Evolutionary conservation across 1,284 basidiomycete species (phyloP), one percentile per base, ranked within the genome.

Genomic region (Ceratobasidium sp.): DNA sequence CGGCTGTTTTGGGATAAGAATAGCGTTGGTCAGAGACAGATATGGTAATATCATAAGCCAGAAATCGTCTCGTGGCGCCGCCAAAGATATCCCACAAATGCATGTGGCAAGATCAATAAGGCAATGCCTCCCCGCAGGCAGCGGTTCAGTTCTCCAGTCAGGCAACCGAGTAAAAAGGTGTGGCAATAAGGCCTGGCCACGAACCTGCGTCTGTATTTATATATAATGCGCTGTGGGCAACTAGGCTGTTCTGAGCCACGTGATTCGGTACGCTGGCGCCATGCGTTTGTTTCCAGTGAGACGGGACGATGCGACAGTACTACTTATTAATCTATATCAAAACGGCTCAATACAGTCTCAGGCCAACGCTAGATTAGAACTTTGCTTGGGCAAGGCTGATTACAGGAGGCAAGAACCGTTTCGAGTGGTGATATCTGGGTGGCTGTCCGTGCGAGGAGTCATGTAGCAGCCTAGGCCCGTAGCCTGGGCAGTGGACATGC

Each of bases 1-100:
- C n/a, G n/a, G n/a, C n/a, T n/a, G n/a, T n/a, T n/a, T n/a, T n/a
- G n/a, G n/a, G n/a, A n/a, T n/a, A n/a, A n/a, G n/a, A n/a, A n/a
- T 65, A 65, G 62, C 23, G 62, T 65, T 65, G 62, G 62, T 26
- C 62, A n/a, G 62, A 65, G 62, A 65, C 62, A 10, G 62, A 46
- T 42, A 65, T 42, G 62, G 20, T 46, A 46, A 65, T 46, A 65
- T 65, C 42, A 38, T 33, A 62, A 62, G 59, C 59, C 59, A 33
- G 38, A 62, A 62, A 62, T 42, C 59, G 62, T 65, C 62, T 65
- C 62, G 42, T 40, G 59, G 59, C 59, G 42, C 38, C 62, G 23
- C 20, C n/a, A 46, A 65, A 46, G n/a, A 23, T 46, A 42, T 46
- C 62, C 26, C 42, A 42, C 46, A 26, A 46, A 62, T 62, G 61